A percentile compares a stretch with the other conserved stretches of the same genome.
Evolutionary conservation across 768 basidiomycete species (phyloP).

Genomic region (Serpula lacrymans): DNA sequence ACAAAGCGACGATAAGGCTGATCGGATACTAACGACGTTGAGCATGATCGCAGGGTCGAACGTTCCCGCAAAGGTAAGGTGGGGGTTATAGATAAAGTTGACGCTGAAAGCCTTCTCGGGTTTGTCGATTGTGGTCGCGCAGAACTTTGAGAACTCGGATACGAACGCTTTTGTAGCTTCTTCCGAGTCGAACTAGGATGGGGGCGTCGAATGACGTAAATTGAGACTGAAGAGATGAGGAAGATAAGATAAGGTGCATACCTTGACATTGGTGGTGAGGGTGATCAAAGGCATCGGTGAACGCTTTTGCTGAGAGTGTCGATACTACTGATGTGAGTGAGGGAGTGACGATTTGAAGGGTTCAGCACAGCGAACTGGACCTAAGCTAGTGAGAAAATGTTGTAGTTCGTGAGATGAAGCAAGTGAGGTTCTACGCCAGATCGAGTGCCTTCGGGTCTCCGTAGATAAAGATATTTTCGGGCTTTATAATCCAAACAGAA

Average conservation of each 20-base stretch:
- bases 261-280: slow-evolving; percentile 38
- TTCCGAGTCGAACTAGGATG: slow-evolving; percentile 13
- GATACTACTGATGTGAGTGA: too few species aligned
- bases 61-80: slow-evolving; percentile 56
- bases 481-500: too few species aligned
- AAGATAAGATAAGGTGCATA: slow-evolving; percentile 14
- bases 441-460: too few species aligned
- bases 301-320: too few species aligned
- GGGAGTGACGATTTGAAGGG: too few species aligned
- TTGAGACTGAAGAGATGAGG: too few species aligned
- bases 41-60: slow-evolving; percentile 66
- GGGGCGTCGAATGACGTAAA: too few species aligned
- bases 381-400: too few species aligned
- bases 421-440: too few species aligned
- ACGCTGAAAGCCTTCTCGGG: slow-evolving; percentile 54
- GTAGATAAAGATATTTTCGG: too few species aligned
- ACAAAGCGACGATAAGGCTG: neutral
- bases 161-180: slow-evolving; percentile 32
- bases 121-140: slow-evolving; percentile 51
- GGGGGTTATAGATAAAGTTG: slow-evolving; percentile 54
- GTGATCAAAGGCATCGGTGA: slow-evolving; percentile 38
- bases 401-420: too few species aligned
- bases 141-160: slow-evolving; percentile 58
- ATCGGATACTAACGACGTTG: slow-evolving; percentile 44
- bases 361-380: too few species aligned